Evolutionary conservation across 805 yeast genomes (phyloP), one percentile per base, ranked within the genome.

Genomic region (Candida cerambycidarum): DNA sequence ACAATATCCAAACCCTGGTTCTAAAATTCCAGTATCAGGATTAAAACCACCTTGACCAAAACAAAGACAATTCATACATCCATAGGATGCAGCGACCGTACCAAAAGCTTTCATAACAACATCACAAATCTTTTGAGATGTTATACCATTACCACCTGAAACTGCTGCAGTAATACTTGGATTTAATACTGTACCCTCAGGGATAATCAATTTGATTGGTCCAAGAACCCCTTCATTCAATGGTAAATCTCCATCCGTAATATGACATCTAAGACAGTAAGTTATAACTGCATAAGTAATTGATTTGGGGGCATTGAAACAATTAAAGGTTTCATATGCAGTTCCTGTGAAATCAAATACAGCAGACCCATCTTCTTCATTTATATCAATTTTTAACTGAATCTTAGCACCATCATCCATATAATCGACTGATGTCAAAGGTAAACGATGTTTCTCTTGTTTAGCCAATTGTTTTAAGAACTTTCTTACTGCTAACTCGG

Each of bases 401-500:
- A 50, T 40, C 25, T 37, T 30, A 14, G 52, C 46, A n/a, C 54
- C 54, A 31, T 50, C 54, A 42, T 50, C 54, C 50, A 50, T 41
- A 25, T 19, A 44, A 18, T 50, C 54, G 4, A 43, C 49, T 0
- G 52, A 42, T 1, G 32, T 44, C 9, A 53, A 36, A 2, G 56
- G 53, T 15, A 45, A 25, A 73, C 68, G 24, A 81, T 59, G 25
- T 60, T 63, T 41, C 69, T 65, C 39, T 82, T 61, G 68, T 80
- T 71, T 35, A 17, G 48, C 48, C 9, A 47, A 35, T 15, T 39
- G 23, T 32, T 44, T 50, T 25, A 53, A 40, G 36, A 49, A 53
- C 32, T 62, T 67, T 14, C 80, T 69, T 13, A 89, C 95, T 1
- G 90, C 78, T 9, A 61, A 53, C 32, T 85, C 84, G 1, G 96